Base-by-base conservation (phyloP, 805 yeast species). In the Saturnispora ahearnii region DNA sequence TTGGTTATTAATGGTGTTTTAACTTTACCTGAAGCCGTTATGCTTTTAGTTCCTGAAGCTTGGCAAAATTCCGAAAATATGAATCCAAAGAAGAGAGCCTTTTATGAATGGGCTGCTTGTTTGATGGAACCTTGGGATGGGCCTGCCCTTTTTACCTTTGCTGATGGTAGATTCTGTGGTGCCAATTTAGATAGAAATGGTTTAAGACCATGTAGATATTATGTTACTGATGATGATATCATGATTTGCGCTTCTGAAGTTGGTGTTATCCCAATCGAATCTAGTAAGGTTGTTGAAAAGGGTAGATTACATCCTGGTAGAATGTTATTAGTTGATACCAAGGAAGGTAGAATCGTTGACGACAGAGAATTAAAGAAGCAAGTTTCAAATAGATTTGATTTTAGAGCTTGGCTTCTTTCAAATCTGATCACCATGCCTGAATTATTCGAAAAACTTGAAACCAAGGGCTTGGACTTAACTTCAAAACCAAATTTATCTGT, bases 101-200 rank as follows among this genome's bases (percentile, higher is more conserved):
- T 95, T 69, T 91, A 91, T 71, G 97, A 93, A 68, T 91, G 98
- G 98, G 98, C 97, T 44, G 96, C 98, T 11, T 89, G 97, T 71
- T 72, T 91, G 57, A 93, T 93, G 96, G 99, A 91, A 72, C 98
- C 98, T 8, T 91, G 99, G 99, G 99, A 91, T 71, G 99, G 99
- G 57, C 99, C 99, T 18, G 98, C 98, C 33, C 73, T 93, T 58
- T 87, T 91, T 73, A 89, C 96, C 30, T 93, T 91, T 68, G 91
- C 97, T 34, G 98, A 91, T 68, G 97, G 96, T 59, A 79, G 98
- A 60, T 91, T 87, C 77, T 88, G 96, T 71, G 99, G 99, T 74
- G 99, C 99, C 45, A 90, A 90, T 67, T 77, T 93, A 57, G 99
- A 91, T 71, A 81, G 99, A 72, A 91, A 93, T 65, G 99, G 99